Evolutionary conservation across 345 rosid species (phyloP).

Genomic region (Toxicodendron radicans): DNA sequence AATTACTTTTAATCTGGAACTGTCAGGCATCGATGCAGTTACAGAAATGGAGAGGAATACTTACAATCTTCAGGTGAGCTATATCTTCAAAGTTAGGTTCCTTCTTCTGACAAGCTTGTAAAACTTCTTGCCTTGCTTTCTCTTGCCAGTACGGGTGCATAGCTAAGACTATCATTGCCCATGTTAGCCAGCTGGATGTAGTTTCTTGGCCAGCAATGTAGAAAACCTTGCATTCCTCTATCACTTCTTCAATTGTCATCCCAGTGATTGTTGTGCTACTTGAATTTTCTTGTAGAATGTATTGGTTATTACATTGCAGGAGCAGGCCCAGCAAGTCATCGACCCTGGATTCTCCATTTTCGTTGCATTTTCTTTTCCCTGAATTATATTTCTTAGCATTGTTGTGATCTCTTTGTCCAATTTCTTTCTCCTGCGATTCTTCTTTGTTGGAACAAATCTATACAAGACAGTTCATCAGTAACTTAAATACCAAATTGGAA

Average conservation of each 20-base stretch:
- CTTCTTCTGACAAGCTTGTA: slow-evolving; percentile 31
- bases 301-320: slow-evolving; percentile 29
- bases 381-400: slow-evolving; percentile 30
- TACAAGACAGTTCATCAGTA: neutral
- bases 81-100: slow-evolving; percentile 32
- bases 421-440: slow-evolving; percentile 41
- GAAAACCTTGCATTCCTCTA: slow-evolving; percentile 58
- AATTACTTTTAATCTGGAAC: too few relatives aligned
- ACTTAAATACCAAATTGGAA: neutral
- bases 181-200: slow-evolving; percentile 43
- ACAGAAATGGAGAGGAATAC: slow-evolving; percentile 5
- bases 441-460: slow-evolving; percentile 52
- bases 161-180: slow-evolving; percentile 48
- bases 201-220: slow-evolving; percentile 67
- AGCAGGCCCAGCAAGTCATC: slow-evolving; percentile 48
- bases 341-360: slow-evolving; percentile 25
- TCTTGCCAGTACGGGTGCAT: slow-evolving; percentile 64
- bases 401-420: slow-evolving; percentile 37
- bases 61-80: slow-evolving; percentile 37
- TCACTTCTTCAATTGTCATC: slow-evolving; percentile 44
- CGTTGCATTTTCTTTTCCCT: slow-evolving; percentile 34
- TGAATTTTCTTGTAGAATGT: slow-evolving; percentile 21
- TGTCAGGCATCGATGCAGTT: too few relatives aligned
- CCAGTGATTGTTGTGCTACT: slow-evolving; percentile 11
- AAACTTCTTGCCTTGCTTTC: slow-evolving; percentile 51